Conservation (phyloP, 2,329 filamentous ascomycete genomes). For the Calonectria hongkongensis region DNA sequence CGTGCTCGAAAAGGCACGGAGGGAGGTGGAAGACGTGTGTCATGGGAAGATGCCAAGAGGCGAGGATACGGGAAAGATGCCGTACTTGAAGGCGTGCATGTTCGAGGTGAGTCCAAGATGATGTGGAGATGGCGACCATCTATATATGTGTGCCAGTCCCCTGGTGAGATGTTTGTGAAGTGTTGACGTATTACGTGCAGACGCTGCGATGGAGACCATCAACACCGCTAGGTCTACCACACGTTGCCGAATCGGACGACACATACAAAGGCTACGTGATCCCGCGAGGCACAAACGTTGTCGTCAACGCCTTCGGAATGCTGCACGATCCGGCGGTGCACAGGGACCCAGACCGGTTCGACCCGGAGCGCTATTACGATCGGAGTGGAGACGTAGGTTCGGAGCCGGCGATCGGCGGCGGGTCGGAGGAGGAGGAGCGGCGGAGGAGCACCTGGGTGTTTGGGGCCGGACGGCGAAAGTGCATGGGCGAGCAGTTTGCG, state of each 20-base stretch:
- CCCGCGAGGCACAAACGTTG: conserved; percentile 67
- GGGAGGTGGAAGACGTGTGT: conserved; percentile 50
- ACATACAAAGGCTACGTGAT: conserved; percentile 69
- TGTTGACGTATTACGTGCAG: conserved; percentile 38
- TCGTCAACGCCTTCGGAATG: conserved; percentile 59
- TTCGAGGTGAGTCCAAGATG: conserved; percentile 44
- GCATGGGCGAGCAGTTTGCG: conserved; percentile 69
- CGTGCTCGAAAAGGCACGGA: conserved; percentile 44
- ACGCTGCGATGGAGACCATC: conserved; percentile 63
- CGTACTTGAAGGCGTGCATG: conserved; percentile 53
- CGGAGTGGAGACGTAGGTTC: not conserved
- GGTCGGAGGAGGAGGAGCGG: conserved; percentile 26
- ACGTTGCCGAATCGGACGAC: conserved; percentile 69
- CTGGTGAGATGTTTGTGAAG: not conserved
- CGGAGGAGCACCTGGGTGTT: conserved; percentile 63
- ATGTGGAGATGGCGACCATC: not conserved
- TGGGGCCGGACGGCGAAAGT: conserved; percentile 68
- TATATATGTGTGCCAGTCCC: not conserved
- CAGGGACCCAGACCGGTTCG: conserved; percentile 52
- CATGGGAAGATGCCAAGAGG: conserved; percentile 54
- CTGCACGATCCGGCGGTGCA: conserved; percentile 52
- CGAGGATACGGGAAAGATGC: conserved; percentile 49
- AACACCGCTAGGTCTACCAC: conserved; percentile 65
- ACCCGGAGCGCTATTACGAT: conserved; percentile 54
- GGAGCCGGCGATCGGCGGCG: conserved; percentile 3